phyloP scores from a whole-genome alignment of 2,329 filamentous ascomycete species.

The Ophiostoma tasmaniense region DNA sequence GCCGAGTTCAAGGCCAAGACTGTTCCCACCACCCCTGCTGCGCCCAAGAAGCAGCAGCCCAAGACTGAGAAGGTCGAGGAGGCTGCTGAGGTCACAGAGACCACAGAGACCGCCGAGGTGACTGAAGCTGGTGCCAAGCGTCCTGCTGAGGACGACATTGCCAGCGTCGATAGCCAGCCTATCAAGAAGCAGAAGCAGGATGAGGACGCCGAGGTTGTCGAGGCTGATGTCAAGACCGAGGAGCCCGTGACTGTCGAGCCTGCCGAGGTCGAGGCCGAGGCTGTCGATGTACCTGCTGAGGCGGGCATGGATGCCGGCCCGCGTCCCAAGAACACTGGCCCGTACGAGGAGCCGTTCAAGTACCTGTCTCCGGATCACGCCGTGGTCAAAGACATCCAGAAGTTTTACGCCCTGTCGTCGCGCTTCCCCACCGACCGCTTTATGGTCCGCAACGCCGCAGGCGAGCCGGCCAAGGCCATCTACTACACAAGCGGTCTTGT shows the following conservation, averaged over 20 bases:
- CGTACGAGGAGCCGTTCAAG: conserved; percentile 87
- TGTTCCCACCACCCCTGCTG: conserved; percentile 28
- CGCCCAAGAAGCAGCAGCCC: conserved; percentile 29
- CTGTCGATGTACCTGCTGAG: not conserved
- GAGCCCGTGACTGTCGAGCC: conserved; percentile 11
- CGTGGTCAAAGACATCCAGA: conserved; percentile 67
- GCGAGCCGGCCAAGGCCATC: conserved; percentile 83
- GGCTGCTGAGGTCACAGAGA: not conserved
- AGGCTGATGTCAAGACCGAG: conserved; percentile 18
- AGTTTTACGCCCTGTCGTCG: conserved; percentile 76
- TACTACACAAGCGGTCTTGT: conserved; percentile 88
- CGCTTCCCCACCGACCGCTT: conserved; percentile 86
- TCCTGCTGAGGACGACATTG: conserved; percentile 26
- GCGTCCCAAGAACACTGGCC: conserved; percentile 39
- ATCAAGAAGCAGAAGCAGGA: conserved; percentile 35
- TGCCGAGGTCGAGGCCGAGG: conserved; percentile 11
- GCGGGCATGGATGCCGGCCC: conserved; percentile 10
- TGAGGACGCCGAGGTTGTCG: conserved; percentile 10
- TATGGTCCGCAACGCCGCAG: conserved; percentile 89
- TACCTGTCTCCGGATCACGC: conserved; percentile 68
- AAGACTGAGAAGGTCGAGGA: conserved; percentile 21
- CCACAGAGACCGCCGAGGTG: not conserved
- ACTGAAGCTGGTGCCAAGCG: conserved; percentile 25
- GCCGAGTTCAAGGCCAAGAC: conserved; percentile 67
- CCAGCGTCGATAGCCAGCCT: conserved; percentile 22